Conservation (phyloP, 805 yeast genomes). For the Candida glaebosa region DNA sequence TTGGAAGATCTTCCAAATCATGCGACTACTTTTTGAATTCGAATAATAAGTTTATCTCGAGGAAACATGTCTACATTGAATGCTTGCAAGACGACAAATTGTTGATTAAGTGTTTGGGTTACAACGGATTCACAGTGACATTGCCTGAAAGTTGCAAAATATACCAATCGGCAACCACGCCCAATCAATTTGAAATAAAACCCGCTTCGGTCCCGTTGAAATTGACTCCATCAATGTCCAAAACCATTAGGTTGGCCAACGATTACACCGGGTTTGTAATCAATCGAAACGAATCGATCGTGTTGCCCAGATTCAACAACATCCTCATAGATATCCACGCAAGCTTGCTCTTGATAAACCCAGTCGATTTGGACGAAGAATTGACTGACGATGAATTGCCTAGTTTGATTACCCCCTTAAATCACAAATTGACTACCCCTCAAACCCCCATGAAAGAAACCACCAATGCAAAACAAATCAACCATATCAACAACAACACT, state of each 20-base stretch:
- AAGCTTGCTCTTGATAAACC: slow-evolving; percentile 52
- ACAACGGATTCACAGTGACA: slow-evolving; percentile 71
- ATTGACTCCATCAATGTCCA: slow-evolving; percentile 10
- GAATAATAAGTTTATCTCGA: slow-evolving; percentile 56
- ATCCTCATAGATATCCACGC: slow-evolving; percentile 70
- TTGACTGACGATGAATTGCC: slow-evolving; percentile 43
- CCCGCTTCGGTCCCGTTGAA: slow-evolving; percentile 9
- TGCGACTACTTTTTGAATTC: slow-evolving; percentile 50
- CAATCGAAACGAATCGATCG: slow-evolving; percentile 58
- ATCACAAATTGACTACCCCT: slow-evolving; percentile 3
- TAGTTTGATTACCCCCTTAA: slow-evolving; percentile 9
- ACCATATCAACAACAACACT: background rate
- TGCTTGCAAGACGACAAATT: slow-evolving; percentile 43
- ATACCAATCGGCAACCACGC: slow-evolving; percentile 15
- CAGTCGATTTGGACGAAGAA: slow-evolving; percentile 41
- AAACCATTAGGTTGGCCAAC: slow-evolving; percentile 40
- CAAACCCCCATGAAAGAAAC: slow-evolving; percentile 10
- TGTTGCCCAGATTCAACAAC: slow-evolving; percentile 60
- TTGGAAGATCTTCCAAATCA: slow-evolving; percentile 69
- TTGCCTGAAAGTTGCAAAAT: slow-evolving; percentile 51
- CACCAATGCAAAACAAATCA: slow-evolving; percentile 6
- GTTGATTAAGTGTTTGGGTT: slow-evolving; percentile 68
- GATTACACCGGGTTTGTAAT: slow-evolving; percentile 54
- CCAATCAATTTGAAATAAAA: slow-evolving; percentile 18
- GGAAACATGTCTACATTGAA: slow-evolving; percentile 55